phyloP scores from a whole-genome alignment of 2,329 filamentous ascomycete species.

The Exserohilum turcica region DNA sequence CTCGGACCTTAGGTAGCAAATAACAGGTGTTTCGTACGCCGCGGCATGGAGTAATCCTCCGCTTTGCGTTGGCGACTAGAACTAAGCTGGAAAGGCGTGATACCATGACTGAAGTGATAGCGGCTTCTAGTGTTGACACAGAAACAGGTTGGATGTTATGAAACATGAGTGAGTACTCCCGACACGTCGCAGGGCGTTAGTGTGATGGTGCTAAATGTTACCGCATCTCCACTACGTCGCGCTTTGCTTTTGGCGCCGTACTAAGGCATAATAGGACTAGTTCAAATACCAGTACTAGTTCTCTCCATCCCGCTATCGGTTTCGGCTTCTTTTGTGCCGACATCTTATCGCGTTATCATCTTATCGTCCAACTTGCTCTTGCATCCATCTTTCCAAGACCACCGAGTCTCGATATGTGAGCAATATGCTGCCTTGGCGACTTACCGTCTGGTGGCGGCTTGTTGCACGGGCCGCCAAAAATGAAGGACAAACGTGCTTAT shows the following conservation, averaged over 20 bases:
- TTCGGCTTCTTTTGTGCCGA: constrained; percentile 12
- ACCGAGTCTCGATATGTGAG: not conserved
- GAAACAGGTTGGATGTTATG: no score
- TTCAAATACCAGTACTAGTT: not conserved
- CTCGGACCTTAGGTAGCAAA: constrained; percentile 17
- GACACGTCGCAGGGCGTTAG: no score
- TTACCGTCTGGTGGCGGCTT: not conserved
- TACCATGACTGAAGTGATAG: no score
- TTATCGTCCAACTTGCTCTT: not conserved
- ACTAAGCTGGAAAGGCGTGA: no score
- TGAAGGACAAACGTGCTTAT: not conserved
- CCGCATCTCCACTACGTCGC: not conserved
- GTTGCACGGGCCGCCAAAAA: not conserved
- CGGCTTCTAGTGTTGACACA: no score
- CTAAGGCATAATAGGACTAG: not conserved
- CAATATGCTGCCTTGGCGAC: not conserved
- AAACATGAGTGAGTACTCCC: no score
- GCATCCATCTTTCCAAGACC: not conserved
- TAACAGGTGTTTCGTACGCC: not conserved
- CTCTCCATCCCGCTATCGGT: not conserved
- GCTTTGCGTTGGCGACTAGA: not conserved
- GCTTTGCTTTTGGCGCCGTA: constrained; percentile 37
- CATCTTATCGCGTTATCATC: constrained; percentile 1
- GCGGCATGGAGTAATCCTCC: not conserved
- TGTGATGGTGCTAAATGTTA: not conserved